Percentiles rank a stretch among this genome's conserved stretches.
Evolutionary conservation across 176 grass and related monocot species (phyloP).

Genomic region (Cymbopogon citratus): DNA sequence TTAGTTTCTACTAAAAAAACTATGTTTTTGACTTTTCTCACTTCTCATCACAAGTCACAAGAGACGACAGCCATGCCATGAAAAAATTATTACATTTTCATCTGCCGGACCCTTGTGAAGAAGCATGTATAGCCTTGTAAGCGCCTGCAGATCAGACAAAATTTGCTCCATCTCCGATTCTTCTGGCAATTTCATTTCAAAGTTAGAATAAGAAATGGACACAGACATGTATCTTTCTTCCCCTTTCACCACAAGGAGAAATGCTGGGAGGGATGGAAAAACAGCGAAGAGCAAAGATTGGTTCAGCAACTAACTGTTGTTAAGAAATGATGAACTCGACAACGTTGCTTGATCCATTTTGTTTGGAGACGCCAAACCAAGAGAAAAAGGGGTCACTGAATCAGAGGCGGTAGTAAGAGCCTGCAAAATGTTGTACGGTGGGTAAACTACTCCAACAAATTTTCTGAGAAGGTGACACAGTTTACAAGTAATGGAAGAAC

Average conservation of each 20-base stretch:
- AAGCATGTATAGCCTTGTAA: slow-evolving; percentile 60
- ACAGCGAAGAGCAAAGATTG: not conserved
- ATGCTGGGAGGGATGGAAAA: not conserved
- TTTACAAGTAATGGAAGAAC: not conserved
- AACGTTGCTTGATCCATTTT: not conserved
- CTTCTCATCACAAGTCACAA: not conserved
- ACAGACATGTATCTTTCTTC: not conserved
- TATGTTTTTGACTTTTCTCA: not conserved
- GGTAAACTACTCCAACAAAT: not conserved
- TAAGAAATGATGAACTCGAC: not conserved
- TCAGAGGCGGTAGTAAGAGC: not conserved
- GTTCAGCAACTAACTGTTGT: not conserved
- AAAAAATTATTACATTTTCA: not conserved
- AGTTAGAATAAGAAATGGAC: not conserved
- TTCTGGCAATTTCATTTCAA: slow-evolving; percentile 7
- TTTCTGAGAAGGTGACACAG: not conserved
- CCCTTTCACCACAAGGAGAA: not conserved
- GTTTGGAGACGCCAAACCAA: not conserved
- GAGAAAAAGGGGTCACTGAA: not conserved
- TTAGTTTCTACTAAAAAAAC: too few species aligned
- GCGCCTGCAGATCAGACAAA: slow-evolving; percentile 40
- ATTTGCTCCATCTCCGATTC: slow-evolving; percentile 28
- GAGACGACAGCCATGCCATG: not conserved
- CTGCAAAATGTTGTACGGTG: not conserved
- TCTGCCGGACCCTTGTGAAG: slow-evolving; percentile 15